Evolutionary conservation across 352 stramenopile species (phyloP).

Genomic region (Phytopythium cucurbitacearum): DNA sequence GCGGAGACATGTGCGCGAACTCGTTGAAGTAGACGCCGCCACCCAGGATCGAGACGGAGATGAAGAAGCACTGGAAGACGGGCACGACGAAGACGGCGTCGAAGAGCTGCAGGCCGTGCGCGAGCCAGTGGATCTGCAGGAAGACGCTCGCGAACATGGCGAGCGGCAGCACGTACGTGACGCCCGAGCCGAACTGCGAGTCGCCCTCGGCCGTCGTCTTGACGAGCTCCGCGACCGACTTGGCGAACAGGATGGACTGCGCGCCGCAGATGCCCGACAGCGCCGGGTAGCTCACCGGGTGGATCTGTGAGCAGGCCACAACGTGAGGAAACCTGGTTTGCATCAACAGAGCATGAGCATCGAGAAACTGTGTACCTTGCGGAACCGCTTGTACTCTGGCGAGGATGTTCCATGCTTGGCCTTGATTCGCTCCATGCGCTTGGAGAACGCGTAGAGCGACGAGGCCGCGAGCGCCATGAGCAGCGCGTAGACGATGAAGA

Average conservation of each 20-base stretch:
- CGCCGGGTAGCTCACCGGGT: constrained; percentile 67
- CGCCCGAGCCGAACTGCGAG: constrained; percentile 64
- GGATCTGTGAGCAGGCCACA: constrained; percentile 16
- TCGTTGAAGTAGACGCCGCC: constrained; percentile 89
- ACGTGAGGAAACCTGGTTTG: not conserved
- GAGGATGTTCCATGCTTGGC: constrained; percentile 37
- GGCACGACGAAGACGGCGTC: constrained; percentile 86
- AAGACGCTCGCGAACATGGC: constrained; percentile 81
- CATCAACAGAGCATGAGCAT: not conserved
- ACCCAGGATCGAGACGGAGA: constrained; percentile 85
- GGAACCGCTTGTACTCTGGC: constrained; percentile 46
- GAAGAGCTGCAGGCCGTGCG: constrained; percentile 73
- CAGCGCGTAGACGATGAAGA: constrained; percentile 65
- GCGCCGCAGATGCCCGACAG: constrained; percentile 74
- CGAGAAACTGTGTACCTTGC: constrained; percentile 11
- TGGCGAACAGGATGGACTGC: constrained; percentile 80
- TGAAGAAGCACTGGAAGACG: constrained; percentile 89
- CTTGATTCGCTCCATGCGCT: constrained; percentile 41
- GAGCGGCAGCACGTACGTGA: constrained; percentile 77
- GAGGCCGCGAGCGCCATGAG: constrained; percentile 40
- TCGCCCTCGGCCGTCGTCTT: constrained; percentile 74
- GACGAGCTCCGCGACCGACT: constrained; percentile 76
- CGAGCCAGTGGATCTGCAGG: constrained; percentile 88
- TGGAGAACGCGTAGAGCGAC: constrained; percentile 28
- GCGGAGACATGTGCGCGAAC: constrained; percentile 47